phyloP scores from a whole-genome alignment of 345 rosid genomes.

The thale cress (Arabidopsis thaliana) region DNA sequence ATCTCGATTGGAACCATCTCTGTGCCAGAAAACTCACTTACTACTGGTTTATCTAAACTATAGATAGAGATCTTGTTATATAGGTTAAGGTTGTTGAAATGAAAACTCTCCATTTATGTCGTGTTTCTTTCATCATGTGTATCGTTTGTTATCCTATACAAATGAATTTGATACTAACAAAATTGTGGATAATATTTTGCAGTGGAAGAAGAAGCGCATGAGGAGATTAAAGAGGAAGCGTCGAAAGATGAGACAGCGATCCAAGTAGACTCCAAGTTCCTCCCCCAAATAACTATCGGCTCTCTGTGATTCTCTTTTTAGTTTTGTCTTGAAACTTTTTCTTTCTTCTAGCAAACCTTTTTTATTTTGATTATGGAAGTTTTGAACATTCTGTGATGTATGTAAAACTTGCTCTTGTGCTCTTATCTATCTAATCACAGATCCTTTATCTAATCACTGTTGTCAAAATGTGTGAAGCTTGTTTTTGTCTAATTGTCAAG shows the following conservation, averaged over 20 bases:
- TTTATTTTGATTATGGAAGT: neutral
- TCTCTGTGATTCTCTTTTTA: neutral
- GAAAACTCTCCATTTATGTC: too few species aligned
- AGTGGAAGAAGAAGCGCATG: constrained; percentile 31
- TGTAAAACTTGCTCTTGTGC: neutral
- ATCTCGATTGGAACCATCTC: too few species aligned
- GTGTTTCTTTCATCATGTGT: too few species aligned
- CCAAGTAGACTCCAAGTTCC: constrained; percentile 1
- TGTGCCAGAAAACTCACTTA: too few species aligned
- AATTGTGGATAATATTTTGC: neutral
- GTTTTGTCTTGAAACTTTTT: neutral
- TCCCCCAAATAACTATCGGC: neutral
- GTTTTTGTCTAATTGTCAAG: neutral
- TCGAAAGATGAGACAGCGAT: constrained; percentile 22
- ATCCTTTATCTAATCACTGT: neutral
- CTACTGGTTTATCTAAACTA: too few species aligned
- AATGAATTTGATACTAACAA: too few species aligned
- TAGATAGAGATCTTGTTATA: too few species aligned
- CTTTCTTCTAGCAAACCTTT: neutral
- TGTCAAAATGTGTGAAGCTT: neutral
- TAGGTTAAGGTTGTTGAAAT: too few species aligned
- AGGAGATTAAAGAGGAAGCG: constrained; percentile 28
- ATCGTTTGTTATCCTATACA: too few species aligned
- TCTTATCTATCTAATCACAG: neutral
- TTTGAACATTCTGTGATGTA: neutral